Percentiles rank a stretch among this genome's conserved stretches.
phyloP scores from a whole-genome alignment of 306 rosid genomes.

The Inga leiocalycina region DNA sequence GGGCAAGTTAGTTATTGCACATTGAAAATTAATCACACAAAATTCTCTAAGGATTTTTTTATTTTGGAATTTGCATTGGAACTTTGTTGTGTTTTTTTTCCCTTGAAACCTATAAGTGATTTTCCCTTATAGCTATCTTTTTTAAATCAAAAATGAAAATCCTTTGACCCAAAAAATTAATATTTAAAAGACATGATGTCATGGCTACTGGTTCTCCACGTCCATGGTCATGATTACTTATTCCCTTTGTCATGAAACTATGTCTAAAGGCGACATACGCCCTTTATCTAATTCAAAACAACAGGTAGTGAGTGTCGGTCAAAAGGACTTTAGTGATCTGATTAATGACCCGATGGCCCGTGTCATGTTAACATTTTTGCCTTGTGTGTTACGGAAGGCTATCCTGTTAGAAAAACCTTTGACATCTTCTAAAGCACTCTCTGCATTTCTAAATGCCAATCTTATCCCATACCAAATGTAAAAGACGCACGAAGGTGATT shows the following conservation, averaged over 20 bases:
- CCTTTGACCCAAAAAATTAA: conserved; percentile 32
- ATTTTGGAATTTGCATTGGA: too few species aligned
- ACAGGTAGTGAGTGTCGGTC: conserved; percentile 29
- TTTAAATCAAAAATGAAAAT: neutral
- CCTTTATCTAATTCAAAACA: conserved; percentile 39
- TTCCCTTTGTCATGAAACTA: conserved; percentile 39
- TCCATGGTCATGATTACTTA: conserved; percentile 43
- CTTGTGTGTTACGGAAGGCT: conserved; percentile 30
- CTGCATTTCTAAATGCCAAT: conserved; percentile 35
- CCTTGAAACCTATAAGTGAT: too few species aligned
- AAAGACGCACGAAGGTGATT: neutral
- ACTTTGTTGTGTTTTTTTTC: too few species aligned
- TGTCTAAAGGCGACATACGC: conserved; percentile 51
- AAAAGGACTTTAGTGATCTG: conserved; percentile 30
- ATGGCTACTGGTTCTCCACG: neutral
- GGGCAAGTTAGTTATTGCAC: too few species aligned
- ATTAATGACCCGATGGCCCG: conserved; percentile 31
- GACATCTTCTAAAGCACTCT: conserved; percentile 28
- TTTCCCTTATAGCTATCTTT: neutral
- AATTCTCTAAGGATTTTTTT: too few species aligned
- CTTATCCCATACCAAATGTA: conserved; percentile 28
- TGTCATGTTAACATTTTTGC: conserved; percentile 17
- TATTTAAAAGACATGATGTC: neutral
- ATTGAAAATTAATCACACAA: too few species aligned
- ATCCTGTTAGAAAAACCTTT: conserved; percentile 34